These are phyloP conservation scores for Pseudozyma sp. DNA, from an alignment of 1,284 basidiomycete species.

Conservation along the genomic window DNA sequence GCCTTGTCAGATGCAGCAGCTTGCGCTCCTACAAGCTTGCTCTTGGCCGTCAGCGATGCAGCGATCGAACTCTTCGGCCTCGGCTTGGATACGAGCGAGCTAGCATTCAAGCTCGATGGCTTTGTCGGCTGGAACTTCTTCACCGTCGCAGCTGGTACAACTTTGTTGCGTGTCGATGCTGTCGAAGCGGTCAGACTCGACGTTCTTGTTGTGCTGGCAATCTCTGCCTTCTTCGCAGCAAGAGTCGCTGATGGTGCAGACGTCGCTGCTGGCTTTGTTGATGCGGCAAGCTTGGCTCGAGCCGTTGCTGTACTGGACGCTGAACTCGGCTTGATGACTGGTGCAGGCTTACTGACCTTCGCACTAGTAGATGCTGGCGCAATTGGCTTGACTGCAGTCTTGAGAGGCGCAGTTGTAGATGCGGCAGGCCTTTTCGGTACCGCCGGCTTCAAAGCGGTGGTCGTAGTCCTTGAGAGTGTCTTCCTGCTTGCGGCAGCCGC, in stretches of 20 bases:
- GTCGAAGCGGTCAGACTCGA: slow-evolving; percentile 34
- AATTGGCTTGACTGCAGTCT: slow-evolving; percentile 6
- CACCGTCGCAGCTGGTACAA: slow-evolving; percentile 20
- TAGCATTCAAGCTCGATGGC: slow-evolving; percentile 7
- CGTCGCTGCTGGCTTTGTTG: slow-evolving; percentile 1
- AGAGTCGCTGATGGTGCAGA: neutral
- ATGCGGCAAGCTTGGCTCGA: slow-evolving; percentile 6
- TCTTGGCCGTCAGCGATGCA: slow-evolving; percentile 24
- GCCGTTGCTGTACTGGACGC: slow-evolving; percentile 2
- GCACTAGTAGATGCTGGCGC: neutral
- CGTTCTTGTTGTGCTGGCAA: neutral
- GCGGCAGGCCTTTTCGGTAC: slow-evolving; percentile 1
- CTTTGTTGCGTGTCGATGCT: slow-evolving; percentile 41
- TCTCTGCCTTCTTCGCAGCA: slow-evolving; percentile 4
- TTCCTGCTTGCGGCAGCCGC: slow-evolving; percentile 2
- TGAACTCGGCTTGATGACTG: neutral
- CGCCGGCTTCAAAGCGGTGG: neutral
- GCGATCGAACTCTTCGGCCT: slow-evolving; percentile 34
- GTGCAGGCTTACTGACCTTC: slow-evolving; percentile 5
- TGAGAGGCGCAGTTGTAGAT: slow-evolving; percentile 1
- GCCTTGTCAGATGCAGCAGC: slow-evolving; percentile 10
- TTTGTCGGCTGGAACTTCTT: slow-evolving; percentile 38
- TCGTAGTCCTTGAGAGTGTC: neutral
- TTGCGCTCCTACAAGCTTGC: slow-evolving; percentile 19
- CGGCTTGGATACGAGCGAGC: neutral